Evolutionary conservation across 176 grass and related monocot genomes (phyloP).

Genomic region (Elymus sibiricus): DNA sequence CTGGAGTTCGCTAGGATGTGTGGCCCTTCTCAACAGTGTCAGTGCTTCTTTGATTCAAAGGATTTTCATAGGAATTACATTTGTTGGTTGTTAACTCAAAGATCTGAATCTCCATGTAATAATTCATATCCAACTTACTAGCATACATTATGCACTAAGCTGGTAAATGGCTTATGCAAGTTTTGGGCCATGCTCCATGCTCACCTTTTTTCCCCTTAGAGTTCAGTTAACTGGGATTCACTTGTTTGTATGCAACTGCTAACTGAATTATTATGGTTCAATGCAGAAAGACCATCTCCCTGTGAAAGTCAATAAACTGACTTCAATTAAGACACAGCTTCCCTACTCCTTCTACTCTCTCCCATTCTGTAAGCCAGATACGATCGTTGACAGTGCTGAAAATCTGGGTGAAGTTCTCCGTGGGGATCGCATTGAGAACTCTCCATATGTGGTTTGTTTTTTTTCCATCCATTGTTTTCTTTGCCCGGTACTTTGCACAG

Average conservation of each 20-base stretch:
- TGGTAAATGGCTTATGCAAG: not conserved
- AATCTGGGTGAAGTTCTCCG: constrained; percentile 89
- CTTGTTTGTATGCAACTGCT: not conserved
- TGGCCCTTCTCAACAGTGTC: not conserved
- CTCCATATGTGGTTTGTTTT: constrained; percentile 66
- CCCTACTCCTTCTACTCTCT: constrained; percentile 93
- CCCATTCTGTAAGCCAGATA: constrained; percentile 70
- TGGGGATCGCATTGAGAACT: constrained; percentile 89
- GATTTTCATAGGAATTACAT: not conserved
- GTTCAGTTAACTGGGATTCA: not conserved
- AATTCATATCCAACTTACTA: not conserved
- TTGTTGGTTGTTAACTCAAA: not conserved
- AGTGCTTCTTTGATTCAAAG: not conserved
- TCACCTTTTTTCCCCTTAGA: not conserved
- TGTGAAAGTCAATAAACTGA: constrained; percentile 89
- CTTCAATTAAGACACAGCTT: constrained; percentile 88
- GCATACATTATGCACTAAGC: too few species aligned
- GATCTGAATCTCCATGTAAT: not conserved
- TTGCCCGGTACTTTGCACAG: constrained; percentile 11
- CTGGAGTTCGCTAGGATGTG: not conserved
- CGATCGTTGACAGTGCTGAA: constrained; percentile 78
- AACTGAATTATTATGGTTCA: not conserved
- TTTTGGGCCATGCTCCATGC: not conserved
- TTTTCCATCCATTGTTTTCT: not conserved
- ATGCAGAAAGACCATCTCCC: constrained; percentile 60